These are phyloP conservation scores for Cardiospermum halicacabum DNA, from an alignment of 345 rosid species.

Conservation along the genomic window DNA sequence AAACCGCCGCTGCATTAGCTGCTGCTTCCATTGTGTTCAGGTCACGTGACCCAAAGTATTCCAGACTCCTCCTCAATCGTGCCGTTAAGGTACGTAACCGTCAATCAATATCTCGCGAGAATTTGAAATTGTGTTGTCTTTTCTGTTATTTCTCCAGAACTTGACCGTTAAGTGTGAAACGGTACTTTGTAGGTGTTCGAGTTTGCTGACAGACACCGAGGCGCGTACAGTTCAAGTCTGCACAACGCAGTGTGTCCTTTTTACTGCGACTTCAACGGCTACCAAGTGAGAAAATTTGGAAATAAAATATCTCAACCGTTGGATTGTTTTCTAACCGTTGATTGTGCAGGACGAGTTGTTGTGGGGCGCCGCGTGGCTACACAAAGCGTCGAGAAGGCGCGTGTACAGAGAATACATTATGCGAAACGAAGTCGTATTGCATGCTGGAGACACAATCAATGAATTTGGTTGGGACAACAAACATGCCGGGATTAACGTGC, in stretches of 20 bases:
- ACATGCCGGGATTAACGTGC: conserved; percentile 91
- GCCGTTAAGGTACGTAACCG: conserved; percentile 66
- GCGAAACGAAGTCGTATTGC: conserved; percentile 72
- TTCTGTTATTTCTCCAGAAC: no score
- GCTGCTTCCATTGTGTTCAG: conserved; percentile 93
- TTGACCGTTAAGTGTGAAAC: conserved; percentile 21
- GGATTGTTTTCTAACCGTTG: conserved; percentile 13
- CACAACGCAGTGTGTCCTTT: conserved; percentile 82
- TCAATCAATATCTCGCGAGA: conserved; percentile 12
- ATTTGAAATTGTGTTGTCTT: no score
- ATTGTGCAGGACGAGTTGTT: conserved; percentile 75
- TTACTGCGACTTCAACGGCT: conserved; percentile 93
- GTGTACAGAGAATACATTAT: conserved; percentile 71
- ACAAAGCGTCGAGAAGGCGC: conserved; percentile 76
- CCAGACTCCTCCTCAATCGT: conserved; percentile 60
- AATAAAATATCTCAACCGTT: conserved; percentile 8
- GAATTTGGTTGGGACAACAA: conserved; percentile 98
- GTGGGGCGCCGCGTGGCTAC: conserved; percentile 97
- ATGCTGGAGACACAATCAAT: conserved; percentile 82
- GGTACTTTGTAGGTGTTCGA: conserved; percentile 61
- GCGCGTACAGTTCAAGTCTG: conserved; percentile 75
- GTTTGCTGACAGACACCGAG: conserved; percentile 83
- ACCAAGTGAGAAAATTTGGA: conserved; percentile 47
- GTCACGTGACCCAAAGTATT: conserved; percentile 77
- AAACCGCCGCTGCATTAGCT: conserved; percentile 94